Evolutionary conservation across 2,329 filamentous ascomycete species (phyloP), one percentile per base, ranked within the genome.

Genomic region (Microsporum ferrugineum): DNA sequence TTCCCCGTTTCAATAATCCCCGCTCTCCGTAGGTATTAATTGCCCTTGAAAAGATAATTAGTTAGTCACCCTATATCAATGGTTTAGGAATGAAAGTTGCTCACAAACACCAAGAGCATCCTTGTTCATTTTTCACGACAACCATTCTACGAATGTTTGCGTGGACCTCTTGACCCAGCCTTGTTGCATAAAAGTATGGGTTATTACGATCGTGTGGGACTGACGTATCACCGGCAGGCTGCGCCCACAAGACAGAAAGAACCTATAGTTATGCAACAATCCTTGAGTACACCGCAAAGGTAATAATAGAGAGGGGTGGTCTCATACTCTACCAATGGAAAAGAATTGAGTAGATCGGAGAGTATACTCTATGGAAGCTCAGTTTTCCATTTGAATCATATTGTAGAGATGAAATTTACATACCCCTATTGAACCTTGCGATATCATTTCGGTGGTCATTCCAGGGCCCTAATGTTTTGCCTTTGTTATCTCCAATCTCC

Each of bases 1-100:
- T 70, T 0, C 73, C 73, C 1, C 14, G 57, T 58, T 78, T 78
- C 0, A 66, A 63, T 1, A 74, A 67, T 0, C 73, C 77, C 27
- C 71, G 66, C 0, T 66, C 64, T 3, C 68, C 60, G 57, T 79
- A 79, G 0, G 76, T 78, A 3, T 66, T 68, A 7, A 79, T 73
- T 0, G 72, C 69, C 12, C 76, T 78, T 53, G 12, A 8, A 8
- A 1, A 36, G 4, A 55, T 29, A 4, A 43, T 55, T n/a, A 36
- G 51, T n/a, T 55, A n/a, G 12, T 55, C 5, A 17, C 36, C 31
- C 29, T 17, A 14, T 2, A 17, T 36, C 34, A 17, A 43, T 2
- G 2, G 1, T 4, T 38, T 8, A 6, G 3, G 39, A 33, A 29
- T 1, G 3, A 55, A 2, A 29, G 31, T 41, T 31, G 65, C 71